Base-by-base conservation (phyloP, 805 yeast genomes). In the Zygosaccharomyces bisporus region DNA sequence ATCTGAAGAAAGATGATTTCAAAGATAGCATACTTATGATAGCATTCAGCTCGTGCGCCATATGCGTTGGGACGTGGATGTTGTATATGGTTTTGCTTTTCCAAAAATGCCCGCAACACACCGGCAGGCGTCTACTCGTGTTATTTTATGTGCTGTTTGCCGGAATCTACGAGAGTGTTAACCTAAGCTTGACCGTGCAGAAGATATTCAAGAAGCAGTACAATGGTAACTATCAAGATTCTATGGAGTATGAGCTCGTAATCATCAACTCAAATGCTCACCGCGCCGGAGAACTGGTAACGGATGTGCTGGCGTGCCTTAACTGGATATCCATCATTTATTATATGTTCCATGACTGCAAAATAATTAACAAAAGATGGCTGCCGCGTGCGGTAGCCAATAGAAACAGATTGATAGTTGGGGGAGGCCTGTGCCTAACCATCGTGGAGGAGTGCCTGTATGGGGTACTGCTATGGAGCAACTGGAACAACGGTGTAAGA, bases 61-160 rank as follows among this genome's bases (percentile, higher is more conserved):
- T 77, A 14, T 77, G 79, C 47, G 77, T 79, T 4, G 73, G 82
- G 12, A 70, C 81, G 20, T 86, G 95, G 95, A 78, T 85, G 79
- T 67, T 86, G 19, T 64, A 82, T 40, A 48, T 83, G 13, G 63
- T 84, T 25, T 67, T 83, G 34, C 56, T 76, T 16, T 58, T 86
- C 24, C 73, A 63, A 34, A 61, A 63, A 79, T 16, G 77, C 75
- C 55, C 52, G 14, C 56, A 54, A 35, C 60, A 51, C 31, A 77
- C 77, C 51, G 67, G 76, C 19, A 76, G 83, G 44, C 88, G 90
- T 3, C 58, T 69, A 32, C 61, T 80, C 34, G 73, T 86, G 29
- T 76, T 75, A 31, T 23, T 80, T 7, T 78, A 85, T 4, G 77
- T 83, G n/a, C 52, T 80, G 16, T 67, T 79, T 43, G 74, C 73